Base-by-base conservation (phyloP, 176 grass and related monocot species). In the Cocos nucifera region DNA sequence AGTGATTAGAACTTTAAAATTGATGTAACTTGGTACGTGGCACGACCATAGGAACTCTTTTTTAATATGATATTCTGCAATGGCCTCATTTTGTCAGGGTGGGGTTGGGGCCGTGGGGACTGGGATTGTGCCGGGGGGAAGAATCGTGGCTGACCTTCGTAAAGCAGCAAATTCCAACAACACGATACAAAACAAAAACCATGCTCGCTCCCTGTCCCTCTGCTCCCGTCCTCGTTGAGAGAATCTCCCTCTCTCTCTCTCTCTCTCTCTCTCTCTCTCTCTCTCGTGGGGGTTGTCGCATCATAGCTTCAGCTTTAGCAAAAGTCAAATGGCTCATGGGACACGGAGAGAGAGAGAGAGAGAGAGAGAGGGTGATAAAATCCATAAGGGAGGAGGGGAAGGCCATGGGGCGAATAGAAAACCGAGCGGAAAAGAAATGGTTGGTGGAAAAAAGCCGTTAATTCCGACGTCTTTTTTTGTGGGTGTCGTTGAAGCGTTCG, bases 291-390 rank as follows among this genome's bases (percentile, higher is more conserved):
- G 58, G 51, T 52, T 57, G 54, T 44, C 60, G 17, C 61, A 39
- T 51, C 49, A 59, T 4, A 0, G 54, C 76, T 76, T 85, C 79
- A 15, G 72, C 82, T 72, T 73, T 59, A 3, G 35, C 72, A 1
- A 71, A 80, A 76, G 82, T 85, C 82, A 85, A 85, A 79, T 56
- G 65, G 44, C 54, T 12, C 6, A 8, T 12, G 19, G 54, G 12
- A 6, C 19, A 56, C 19, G 10, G 53, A 21, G 19, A 4, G 19
- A 22, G 20, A 22, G 22, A 56, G 19, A 4, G 19, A 22, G 20
- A 22, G 22, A 56, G 19, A 23, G 19, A 23, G 54, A 75, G 49
- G 25, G 49, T 27, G 58, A 71, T 15, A 30, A 7, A 65, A 6
- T 65, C 9, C 6, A 14, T 3, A 22, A 35, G 32, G 32, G 2